Evolutionary conservation across 768 basidiomycete species (phyloP), one percentile per base, ranked within the genome.

Genomic region (Boletus reticulatus): DNA sequence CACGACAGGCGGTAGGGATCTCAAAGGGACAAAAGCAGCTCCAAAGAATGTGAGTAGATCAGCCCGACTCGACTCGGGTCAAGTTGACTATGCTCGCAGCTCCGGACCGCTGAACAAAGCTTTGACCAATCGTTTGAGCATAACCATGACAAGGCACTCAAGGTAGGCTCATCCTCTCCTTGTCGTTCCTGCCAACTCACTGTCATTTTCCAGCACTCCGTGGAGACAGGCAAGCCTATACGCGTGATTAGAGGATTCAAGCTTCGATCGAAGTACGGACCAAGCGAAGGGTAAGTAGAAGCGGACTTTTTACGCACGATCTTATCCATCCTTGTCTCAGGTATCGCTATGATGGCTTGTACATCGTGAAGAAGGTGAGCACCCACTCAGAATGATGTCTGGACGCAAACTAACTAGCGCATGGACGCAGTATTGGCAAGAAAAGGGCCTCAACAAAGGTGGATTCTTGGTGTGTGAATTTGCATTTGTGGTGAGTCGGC

Each of bases 331-430:
- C 27, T 24, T 4, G 29, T 22, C 53, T 8, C 50, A 89, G 90
- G 24, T 97, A 94, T 67, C 84, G 93, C 10, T 97, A 97, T 65
- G 94, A 96, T 62, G 94, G 94, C 2, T 76, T 97, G 12, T 97
- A 96, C 66, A 73, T 65, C 2, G 88, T 93, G 16, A 88, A 88
- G 70, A 84, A 85, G 76, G 89, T 82, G 57, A 47, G 73, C 42
- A 29, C 31, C 9, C 4, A 11, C 20, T 20, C 8, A 0, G 7
- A 19, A 47, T 17, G 32, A 34, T n/a, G 17, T 39, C 1, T 11
- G 7, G 38, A 34, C 4, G 13, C 19, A 17, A 14, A n/a, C 37
- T 32, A 20, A 42, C 45, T 14, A 48, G 32, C 17, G 11, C 4
- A 22, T 51, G 17, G 10, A 8, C 36, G 8, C 59, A 90, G 84